Evolutionary conservation across 768 basidiomycete species (phyloP), one percentile per base, ranked within the genome.

Genomic region (Pisolithus tinctorius): DNA sequence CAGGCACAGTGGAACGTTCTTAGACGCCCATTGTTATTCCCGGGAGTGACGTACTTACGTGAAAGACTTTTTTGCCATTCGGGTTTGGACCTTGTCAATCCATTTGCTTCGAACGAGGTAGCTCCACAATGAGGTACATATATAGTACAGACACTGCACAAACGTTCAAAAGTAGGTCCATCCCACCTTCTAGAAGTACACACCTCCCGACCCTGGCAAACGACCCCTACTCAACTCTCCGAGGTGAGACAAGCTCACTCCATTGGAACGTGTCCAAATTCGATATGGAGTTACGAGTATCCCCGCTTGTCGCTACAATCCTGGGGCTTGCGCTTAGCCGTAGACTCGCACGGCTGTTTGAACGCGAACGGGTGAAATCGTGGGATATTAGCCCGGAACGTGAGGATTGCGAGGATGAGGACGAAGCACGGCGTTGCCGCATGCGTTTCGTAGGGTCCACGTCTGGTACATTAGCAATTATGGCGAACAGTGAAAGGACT

Each of bases 401-500:
- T n/a, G 76, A 74, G 0, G 76, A 74, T 6, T 76, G 73, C 2
- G 83, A 83, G 3, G 86, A 86, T 3, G 83, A 66, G 0, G 86
- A 88, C 0, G 87, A 88, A 3, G 86, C 84, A 20, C 88, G 80
- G 2, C 89, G 83, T 60, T 87, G 87, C 39, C 86, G 82, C 63
- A 84, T 84, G 76, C 87, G 88, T 46, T 77, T 78, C 2, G 80
- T 81, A 16, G 89, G 89, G 60, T 92, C 88, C 34, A 91, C 77
- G 56, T 85, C 77, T 2, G 82, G 73, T 34, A 92, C 76, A 54
- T 85, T 82, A 47, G 86, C 88, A 40, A 85, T 66, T 43, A 77
- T 83, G 0, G 88, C 89, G 61, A 92, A 92, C 26, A 87, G 69
- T 3, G 88, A 88, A 26, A 92, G 78, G 45, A 90, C 88, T 88